Base-by-base conservation (phyloP, 2,329 filamentous ascomycete genomes). In the Ophiostoma fasciatum region DNA sequence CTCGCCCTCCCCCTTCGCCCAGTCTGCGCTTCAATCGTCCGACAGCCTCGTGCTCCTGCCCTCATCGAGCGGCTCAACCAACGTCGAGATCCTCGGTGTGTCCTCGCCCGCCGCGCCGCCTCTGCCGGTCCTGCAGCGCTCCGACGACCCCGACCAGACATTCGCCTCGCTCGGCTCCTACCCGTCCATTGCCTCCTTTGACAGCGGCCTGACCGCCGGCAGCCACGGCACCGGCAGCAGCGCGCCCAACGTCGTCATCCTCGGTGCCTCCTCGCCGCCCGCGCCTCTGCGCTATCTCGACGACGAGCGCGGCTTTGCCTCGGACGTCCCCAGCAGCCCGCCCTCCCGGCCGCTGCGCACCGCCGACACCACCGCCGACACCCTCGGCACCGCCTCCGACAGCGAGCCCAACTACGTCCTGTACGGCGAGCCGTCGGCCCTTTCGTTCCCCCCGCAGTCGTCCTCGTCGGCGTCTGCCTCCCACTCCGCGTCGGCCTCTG, bases 361-460 rank as follows among this genome's bases (percentile, higher is more conserved):
- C 48, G 50, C 32, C 55, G 30, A 33, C 18, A 35, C 35, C 8
- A 37, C 36, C 5, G 25, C 55, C 23, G 51, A 48, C 12, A 58
- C 57, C 7, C 49, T 55, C 23, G 51, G 47, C 12, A 58, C 57
- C n/a, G n/a, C n/a, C 8, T 49, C 53, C 8, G 57, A 59, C 36
- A 60, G 56, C 41, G 56, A 64, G 42, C 53, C 57, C 35, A 76
- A 76, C 45, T 75, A 70, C 52, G 53, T 72, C 13, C 47, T 74
- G 14, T 60, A 71, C 51, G 60, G 60, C 34, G 58, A 60, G 17
- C 49, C 55, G 4, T 45, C 42, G 12, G 20, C 35, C 5, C 11
- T 36, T 7, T 37, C 27, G 19, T 23, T 33, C 62, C 61, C 23
- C 54, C 60, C 9, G 58, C 62, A 12, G 48, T 49, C 35, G 4